phyloP scores from a whole-genome alignment of 345 rosid species.

The Draba incana region DNA sequence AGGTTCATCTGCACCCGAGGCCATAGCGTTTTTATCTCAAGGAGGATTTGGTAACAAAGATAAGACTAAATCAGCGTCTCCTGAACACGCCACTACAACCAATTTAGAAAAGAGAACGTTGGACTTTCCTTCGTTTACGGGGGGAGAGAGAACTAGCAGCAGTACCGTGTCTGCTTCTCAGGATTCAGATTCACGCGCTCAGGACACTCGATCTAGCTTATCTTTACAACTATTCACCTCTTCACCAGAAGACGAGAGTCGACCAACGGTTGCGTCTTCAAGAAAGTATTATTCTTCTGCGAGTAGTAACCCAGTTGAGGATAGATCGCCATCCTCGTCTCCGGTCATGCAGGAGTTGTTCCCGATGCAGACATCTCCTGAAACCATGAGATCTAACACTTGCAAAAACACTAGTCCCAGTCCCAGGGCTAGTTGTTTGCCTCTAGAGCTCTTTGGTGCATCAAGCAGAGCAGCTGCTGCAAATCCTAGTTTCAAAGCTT shows the following conservation, averaged over 20 bases:
- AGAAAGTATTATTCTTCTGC: constrained; percentile 86
- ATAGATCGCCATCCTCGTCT: constrained; percentile 75
- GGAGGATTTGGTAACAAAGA: constrained; percentile 62
- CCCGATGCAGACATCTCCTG: constrained; percentile 67
- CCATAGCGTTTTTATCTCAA: constrained; percentile 56
- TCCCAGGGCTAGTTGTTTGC: constrained; percentile 47
- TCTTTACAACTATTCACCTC: constrained; percentile 77
- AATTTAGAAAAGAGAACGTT: constrained; percentile 49
- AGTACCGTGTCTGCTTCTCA: constrained; percentile 65
- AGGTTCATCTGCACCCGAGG: constrained; percentile 62
- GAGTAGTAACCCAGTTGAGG: constrained; percentile 82
- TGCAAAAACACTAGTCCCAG: constrained; percentile 49
- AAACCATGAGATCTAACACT: constrained; percentile 47
- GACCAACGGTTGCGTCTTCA: constrained; percentile 65
- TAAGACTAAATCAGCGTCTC: constrained; percentile 49
- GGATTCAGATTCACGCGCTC: constrained; percentile 69
- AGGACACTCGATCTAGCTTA: constrained; percentile 56
- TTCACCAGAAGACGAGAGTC: constrained; percentile 67
- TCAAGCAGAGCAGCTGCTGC: constrained; percentile 47
- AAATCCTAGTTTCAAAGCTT: constrained; percentile 47
- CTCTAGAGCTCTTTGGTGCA: constrained; percentile 73
- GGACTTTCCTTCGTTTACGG: constrained; percentile 50
- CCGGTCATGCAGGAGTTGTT: constrained; percentile 71
- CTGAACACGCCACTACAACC: constrained; percentile 43
- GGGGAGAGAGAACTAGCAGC: constrained; percentile 64